Evolutionary conservation across 352 stramenopile genomes (phyloP), one percentile per base, ranked within the genome.

Genomic region (Phytophthora gonapodyides): DNA sequence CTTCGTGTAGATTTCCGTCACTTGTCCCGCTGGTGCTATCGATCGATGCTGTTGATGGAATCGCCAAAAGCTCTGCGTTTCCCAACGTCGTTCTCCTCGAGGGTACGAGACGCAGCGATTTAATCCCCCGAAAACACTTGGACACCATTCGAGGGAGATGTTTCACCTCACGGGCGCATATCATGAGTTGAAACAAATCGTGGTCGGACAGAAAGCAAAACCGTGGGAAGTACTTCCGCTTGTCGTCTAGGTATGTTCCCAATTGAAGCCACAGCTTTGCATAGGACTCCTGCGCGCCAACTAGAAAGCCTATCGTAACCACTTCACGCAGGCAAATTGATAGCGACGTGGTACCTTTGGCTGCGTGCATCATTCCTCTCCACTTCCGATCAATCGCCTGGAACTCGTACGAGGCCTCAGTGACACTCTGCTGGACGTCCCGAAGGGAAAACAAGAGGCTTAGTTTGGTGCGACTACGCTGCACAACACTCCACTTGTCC

Each of bases 121-220:
- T 41, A 27, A 88, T 74, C 37, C 77, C 70, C 24, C 56, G 57
- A 45, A 82, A 89, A 21, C 75, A 87, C 40, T 84, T 89, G 8
- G 73, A 76, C 34, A 87, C 65, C 35, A 84, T 49, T 37, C 69
- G 55, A 46, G 69, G 53, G 8, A 84, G 57, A n/a, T 67, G 61
- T 1, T 41, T 53, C 17, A 67, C 71, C 31, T 77, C 45, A 6
- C 70, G 80, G 11, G 76, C 72, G 5, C 61, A 76, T 0, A 80
- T 78, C 27, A 89, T 74, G 15, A 91, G 64, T 31, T 83, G 62
- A 5, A 91, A 69, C 16, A 89, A 49, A 50, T 91, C 79, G 11
- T 73, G 64, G 24, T 91, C 77, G 1, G 82, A 91, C 1, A 91
- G 30, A 43, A 89, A 89, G 41, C 85, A 69, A 38, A 91, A 76